Percentiles rank a stretch among this genome's conserved stretches.
These are phyloP conservation scores for Sclerotinia glacialis DNA, from an alignment of 2,329 filamentous ascomycete genomes.

Conservation along the genomic window DNA sequence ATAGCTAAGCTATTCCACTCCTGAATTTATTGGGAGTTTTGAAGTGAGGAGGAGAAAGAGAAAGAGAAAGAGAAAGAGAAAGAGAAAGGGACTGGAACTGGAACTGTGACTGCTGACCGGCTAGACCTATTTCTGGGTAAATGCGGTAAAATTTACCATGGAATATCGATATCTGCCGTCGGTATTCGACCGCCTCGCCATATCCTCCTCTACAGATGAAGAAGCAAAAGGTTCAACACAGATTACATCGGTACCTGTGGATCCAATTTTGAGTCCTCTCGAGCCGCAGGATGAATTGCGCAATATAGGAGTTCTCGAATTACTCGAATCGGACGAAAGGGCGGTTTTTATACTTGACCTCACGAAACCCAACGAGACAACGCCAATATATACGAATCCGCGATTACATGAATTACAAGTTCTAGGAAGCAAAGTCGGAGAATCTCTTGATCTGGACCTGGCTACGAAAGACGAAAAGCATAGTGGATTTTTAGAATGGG, in stretches of 20 bases:
- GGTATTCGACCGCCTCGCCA: conserved; percentile 1
- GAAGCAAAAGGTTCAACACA: conserved; percentile 6
- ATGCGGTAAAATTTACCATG: conserved; percentile 3
- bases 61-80: no score
- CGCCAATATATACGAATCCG: conserved; percentile 28
- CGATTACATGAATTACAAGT: conserved; percentile 21
- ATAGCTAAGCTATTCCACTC: neutral
- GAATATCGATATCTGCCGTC: conserved; percentile 17
- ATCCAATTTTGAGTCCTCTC: conserved; percentile 9
- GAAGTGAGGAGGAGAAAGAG: neutral
- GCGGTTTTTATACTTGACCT: conserved; percentile 32
- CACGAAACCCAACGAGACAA: conserved; percentile 17
- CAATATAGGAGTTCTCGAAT: conserved; percentile 28
- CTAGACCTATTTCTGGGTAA: neutral
- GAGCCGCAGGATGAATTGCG: conserved; percentile 18
- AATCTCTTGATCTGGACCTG: neutral
- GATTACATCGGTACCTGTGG: neutral
- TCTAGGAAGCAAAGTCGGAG: conserved; percentile 3
- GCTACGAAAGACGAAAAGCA: conserved; percentile 5
- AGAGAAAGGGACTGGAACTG: neutral
- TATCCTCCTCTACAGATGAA: neutral
- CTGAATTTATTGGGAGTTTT: neutral
- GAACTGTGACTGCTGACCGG: no score
- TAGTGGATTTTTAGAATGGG: conserved; percentile 11
- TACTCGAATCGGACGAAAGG: conserved; percentile 31